Conservation (phyloP, 1,284 basidiomycete species). For the Ganoderma sinense region DNA sequence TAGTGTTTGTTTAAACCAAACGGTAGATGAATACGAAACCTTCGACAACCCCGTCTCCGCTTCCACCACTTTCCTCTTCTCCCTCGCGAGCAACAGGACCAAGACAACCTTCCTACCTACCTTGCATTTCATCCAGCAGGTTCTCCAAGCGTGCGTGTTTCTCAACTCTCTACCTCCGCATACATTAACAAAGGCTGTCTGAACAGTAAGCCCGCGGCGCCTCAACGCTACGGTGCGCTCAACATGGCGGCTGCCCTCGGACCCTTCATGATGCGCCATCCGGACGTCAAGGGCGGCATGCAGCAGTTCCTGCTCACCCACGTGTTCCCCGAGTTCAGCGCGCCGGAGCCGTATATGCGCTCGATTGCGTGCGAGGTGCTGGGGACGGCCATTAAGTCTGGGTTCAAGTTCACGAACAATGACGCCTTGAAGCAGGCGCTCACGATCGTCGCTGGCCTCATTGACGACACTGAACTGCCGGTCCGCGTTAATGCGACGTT, state of each 20-base stretch:
- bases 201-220: slow-evolving; percentile 57
- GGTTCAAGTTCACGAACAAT: slow-evolving; percentile 69
- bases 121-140: slow-evolving; percentile 76
- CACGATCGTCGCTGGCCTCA: slow-evolving; percentile 61
- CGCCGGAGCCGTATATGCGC: slow-evolving; percentile 73
- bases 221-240: slow-evolving; percentile 83
- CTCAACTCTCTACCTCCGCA: no score
- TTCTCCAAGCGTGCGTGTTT: slow-evolving; percentile 67
- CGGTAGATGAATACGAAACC: slow-evolving; percentile 79
- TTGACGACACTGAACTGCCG: slow-evolving; percentile 83
- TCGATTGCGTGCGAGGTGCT: slow-evolving; percentile 83
- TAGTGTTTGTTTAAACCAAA: neutral
- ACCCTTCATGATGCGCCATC: slow-evolving; percentile 82
- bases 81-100: slow-evolving; percentile 79
- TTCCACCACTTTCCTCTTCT: slow-evolving; percentile 80
- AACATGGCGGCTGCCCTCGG: slow-evolving; percentile 82
- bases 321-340: slow-evolving; percentile 75
- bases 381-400: slow-evolving; percentile 73
- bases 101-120: slow-evolving; percentile 82
- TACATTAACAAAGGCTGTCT: neutral
- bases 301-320: slow-evolving; percentile 79
- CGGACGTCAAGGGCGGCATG: slow-evolving; percentile 78
- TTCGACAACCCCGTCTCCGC: slow-evolving; percentile 79
- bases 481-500: slow-evolving; percentile 88
- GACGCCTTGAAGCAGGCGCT: slow-evolving; percentile 74